Evolutionary conservation across 2,329 filamentous ascomycete species (phyloP).

Genomic region (Claviceps sp.): DNA sequence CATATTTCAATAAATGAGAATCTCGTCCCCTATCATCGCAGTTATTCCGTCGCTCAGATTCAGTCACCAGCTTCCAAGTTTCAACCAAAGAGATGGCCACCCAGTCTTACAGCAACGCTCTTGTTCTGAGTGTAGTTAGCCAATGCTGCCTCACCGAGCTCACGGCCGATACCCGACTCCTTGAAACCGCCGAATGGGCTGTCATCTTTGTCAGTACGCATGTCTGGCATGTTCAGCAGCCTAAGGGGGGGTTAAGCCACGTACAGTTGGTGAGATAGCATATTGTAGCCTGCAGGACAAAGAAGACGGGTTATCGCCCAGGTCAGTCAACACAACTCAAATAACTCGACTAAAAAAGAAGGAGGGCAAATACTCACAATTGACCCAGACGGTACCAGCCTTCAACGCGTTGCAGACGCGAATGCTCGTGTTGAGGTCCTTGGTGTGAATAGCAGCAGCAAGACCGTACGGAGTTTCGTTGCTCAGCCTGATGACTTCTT

Average conservation of each 20-base stretch:
- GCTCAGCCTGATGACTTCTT: slow-evolving; percentile 60
- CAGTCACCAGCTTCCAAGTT: no score
- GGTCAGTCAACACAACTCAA: background rate
- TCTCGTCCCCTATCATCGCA: background rate
- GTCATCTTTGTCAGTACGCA: background rate
- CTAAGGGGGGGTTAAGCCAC: background rate
- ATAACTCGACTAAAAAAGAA: no score
- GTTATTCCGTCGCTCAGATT: no score
- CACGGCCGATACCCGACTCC: slow-evolving; percentile 64
- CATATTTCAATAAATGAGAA: background rate
- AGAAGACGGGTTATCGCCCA: background rate
- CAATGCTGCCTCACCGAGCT: slow-evolving; percentile 56
- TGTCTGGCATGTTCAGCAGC: background rate
- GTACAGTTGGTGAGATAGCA: slow-evolving; percentile 10
- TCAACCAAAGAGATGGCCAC: slow-evolving; percentile 9
- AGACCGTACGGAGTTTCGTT: slow-evolving; percentile 73
- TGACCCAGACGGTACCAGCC: slow-evolving; percentile 54
- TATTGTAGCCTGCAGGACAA: slow-evolving; percentile 42
- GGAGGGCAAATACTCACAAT: slow-evolving; percentile 17
- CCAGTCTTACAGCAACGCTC: slow-evolving; percentile 40
- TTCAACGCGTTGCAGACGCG: slow-evolving; percentile 62
- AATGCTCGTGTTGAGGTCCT: slow-evolving; percentile 68
- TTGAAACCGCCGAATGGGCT: slow-evolving; percentile 64
- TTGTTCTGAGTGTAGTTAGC: slow-evolving; percentile 58
- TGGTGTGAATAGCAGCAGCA: slow-evolving; percentile 72